Conservation (phyloP, 2,329 filamentous ascomycete species). For the Penicillium glabrum region DNA sequence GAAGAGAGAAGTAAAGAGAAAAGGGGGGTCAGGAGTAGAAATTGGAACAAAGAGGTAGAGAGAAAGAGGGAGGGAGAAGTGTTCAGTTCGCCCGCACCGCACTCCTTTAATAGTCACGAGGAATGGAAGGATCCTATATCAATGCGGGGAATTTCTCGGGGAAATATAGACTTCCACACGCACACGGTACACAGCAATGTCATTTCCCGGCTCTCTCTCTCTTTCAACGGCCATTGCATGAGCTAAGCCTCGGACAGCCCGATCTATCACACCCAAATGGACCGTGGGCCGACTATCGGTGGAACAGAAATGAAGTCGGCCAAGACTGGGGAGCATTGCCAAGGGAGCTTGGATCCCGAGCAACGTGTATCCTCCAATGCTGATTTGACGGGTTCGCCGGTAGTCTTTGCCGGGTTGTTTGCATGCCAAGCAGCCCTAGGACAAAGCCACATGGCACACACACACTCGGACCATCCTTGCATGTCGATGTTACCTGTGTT, state of each 20-base stretch:
- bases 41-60: not conserved
- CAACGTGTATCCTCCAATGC: not conserved
- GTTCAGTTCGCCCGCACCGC: not conserved
- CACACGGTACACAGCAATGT: not conserved
- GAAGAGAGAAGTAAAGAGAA: not conserved
- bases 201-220: not conserved
- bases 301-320: slow-evolving; percentile 7
- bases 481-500: not conserved
- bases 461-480: not conserved
- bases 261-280: not conserved
- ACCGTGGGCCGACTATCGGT: slow-evolving; percentile 9
- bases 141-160: not conserved
- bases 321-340: slow-evolving; percentile 15
- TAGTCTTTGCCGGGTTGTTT: not conserved
- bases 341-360: slow-evolving; percentile 22
- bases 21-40: not conserved
- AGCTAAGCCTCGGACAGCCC: not conserved
- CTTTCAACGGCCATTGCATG: not conserved
- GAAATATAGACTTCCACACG: not conserved
- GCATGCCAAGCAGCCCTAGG: not conserved
- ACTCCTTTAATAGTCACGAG: not conserved
- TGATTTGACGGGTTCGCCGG: not conserved
- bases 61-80: not conserved
- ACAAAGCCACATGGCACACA: not conserved
- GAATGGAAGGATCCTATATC: no score